Evolutionary conservation across 805 yeast species (phyloP).

Genomic region (Candida namnaoensis): DNA sequence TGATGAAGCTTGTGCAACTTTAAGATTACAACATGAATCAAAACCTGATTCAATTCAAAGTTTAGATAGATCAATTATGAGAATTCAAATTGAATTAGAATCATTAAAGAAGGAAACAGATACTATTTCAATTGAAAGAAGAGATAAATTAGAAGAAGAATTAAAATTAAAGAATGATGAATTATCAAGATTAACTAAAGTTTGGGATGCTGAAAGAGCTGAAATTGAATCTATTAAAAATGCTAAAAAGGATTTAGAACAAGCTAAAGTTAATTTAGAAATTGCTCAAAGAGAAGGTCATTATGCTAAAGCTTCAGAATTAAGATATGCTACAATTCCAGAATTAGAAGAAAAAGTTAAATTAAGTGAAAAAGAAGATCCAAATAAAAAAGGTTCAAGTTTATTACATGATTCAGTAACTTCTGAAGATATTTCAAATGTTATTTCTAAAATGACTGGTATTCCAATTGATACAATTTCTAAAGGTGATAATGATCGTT

Average conservation of each 20-base stretch:
- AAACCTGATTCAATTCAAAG: constrained; percentile 92
- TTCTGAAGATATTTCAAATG: constrained; percentile 88
- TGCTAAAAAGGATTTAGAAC: constrained; percentile 77
- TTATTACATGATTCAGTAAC: constrained; percentile 88
- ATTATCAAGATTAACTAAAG: constrained; percentile 57
- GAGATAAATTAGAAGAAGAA: constrained; percentile 62
- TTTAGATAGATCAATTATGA: constrained; percentile 83
- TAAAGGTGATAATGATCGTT: constrained; percentile 91
- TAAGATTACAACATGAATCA: constrained; percentile 91
- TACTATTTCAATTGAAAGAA: constrained; percentile 70
- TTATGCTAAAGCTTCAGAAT: constrained; percentile 80
- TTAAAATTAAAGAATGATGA: constrained; percentile 57
- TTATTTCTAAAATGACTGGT: constrained; percentile 91
- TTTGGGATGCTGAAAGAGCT: constrained; percentile 80
- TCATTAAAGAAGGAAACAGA: constrained; percentile 91
- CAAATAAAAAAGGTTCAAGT: constrained; percentile 21
- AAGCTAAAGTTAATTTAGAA: constrained; percentile 76
- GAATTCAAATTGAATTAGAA: constrained; percentile 90
- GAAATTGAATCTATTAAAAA: constrained; percentile 71
- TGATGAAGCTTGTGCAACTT: constrained; percentile 95
- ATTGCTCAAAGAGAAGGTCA: constrained; percentile 77
- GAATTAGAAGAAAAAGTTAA: constrained; percentile 58
- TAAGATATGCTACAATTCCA: constrained; percentile 85
- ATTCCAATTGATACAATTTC: constrained; percentile 85
- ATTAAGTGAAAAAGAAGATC: constrained; percentile 28